Conservation (phyloP, 2,329 filamentous ascomycete genomes). For the Venturiaceae sp. region DNA sequence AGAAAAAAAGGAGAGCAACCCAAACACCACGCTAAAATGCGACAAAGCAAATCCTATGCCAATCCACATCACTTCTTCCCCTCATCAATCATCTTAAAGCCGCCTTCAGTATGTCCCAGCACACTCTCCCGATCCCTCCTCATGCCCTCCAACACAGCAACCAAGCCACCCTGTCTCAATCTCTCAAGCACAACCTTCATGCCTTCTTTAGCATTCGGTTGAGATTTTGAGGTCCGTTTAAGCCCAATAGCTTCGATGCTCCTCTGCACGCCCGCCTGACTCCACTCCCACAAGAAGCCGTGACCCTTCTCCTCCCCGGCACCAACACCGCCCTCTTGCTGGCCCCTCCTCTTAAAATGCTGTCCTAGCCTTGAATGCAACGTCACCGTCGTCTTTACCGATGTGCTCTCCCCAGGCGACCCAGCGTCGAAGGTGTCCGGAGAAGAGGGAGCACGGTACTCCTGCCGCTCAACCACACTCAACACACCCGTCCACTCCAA, state of each 20-base stretch:
- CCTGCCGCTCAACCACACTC: conserved; percentile 67
- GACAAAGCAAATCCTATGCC: neutral
- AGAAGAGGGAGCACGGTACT: conserved; percentile 34
- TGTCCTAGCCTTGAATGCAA: conserved; percentile 66
- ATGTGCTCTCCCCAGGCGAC: conserved; percentile 32
- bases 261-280: conserved; percentile 62
- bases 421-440: conserved; percentile 5
- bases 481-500: conserved; percentile 75
- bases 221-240: conserved; percentile 61
- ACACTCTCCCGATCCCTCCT: conserved; percentile 25
- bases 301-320: conserved; percentile 40
- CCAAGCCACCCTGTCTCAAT: conserved; percentile 54
- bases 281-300: conserved; percentile 53
- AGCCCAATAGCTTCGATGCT: conserved; percentile 73
- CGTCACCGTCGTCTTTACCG: conserved; percentile 64
- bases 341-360: conserved; percentile 40
- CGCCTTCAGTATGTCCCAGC: neutral
- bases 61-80: neutral
- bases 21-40: neutral
- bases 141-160: conserved; percentile 64
- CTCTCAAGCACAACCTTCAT: conserved; percentile 75
- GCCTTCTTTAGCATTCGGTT: conserved; percentile 72
- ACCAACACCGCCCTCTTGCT: conserved; percentile 31
- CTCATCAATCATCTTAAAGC: neutral
- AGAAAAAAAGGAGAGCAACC: neutral